Evolutionary conservation across 805 yeast genomes (phyloP).

Genomic region (Candida orba): DNA sequence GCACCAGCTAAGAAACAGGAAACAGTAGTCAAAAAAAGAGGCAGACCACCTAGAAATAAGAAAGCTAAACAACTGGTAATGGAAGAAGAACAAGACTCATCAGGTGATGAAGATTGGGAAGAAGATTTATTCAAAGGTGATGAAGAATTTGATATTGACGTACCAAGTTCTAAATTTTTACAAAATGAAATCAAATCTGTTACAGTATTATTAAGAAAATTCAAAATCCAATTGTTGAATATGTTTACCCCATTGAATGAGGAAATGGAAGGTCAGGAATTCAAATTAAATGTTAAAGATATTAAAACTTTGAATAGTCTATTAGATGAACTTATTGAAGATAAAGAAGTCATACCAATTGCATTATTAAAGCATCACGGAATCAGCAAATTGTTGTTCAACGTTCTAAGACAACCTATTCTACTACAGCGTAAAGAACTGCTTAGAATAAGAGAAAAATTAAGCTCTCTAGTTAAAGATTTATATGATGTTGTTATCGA

Average conservation of each 20-base stretch:
- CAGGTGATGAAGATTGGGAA: slow-evolving; percentile 24
- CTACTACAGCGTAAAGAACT: slow-evolving; percentile 9
- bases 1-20: slow-evolving; percentile 11
- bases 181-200: slow-evolving; percentile 12
- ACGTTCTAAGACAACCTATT: slow-evolving; percentile 32
- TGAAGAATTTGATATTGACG: slow-evolving; percentile 15
- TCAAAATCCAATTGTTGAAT: slow-evolving; percentile 24
- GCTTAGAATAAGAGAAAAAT: slow-evolving; percentile 12
- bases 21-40: slow-evolving; percentile 3
- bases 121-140: slow-evolving; percentile 12
- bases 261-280: slow-evolving; percentile 8
- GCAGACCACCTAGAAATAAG: too few relatives aligned
- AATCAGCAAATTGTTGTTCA: slow-evolving; percentile 26
- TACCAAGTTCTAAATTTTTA: slow-evolving; percentile 13
- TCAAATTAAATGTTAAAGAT: slow-evolving; percentile 3
- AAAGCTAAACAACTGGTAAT: too few relatives aligned
- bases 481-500: slow-evolving; percentile 24
- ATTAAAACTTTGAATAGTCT: slow-evolving; percentile 17
- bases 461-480: slow-evolving; percentile 13
- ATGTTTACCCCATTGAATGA: slow-evolving; percentile 7
- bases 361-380: slow-evolving; percentile 27
- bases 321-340: slow-evolving; percentile 18
- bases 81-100: slow-evolving; percentile 16
- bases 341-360: slow-evolving; percentile 20
- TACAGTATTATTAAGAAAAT: slow-evolving; percentile 20